Evolutionary conservation across 331 rosid species (phyloP).

Genomic region (Phaseolus coccineus): DNA sequence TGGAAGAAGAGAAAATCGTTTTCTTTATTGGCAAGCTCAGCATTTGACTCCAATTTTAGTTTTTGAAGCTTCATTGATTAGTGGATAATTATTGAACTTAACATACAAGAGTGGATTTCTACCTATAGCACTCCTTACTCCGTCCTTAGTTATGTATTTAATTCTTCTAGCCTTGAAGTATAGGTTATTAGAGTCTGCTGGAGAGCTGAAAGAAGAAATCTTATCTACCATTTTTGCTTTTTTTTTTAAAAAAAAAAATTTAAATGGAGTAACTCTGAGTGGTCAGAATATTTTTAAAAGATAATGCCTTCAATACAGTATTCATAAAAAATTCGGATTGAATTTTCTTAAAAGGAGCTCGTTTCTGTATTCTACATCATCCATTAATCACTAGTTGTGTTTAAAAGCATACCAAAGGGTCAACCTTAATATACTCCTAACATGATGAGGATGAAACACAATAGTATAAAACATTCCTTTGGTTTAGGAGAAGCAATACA

Average conservation of each 20-base stretch:
- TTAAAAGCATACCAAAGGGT: slow-evolving; percentile 15
- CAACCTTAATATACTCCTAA: slow-evolving; percentile 2
- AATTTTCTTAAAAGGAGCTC: slow-evolving; percentile 10
- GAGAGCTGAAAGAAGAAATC: slow-evolving; percentile 1
- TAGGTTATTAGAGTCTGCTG: neutral
- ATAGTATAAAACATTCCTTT: no score
- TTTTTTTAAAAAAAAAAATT: neutral
- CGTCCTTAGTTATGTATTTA: neutral
- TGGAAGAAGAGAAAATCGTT: slow-evolving; percentile 31
- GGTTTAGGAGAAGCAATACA: neutral
- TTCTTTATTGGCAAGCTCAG: slow-evolving; percentile 18
- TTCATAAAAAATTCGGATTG: neutral
- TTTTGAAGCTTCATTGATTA: neutral
- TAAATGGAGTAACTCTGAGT: neutral
- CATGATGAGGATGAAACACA: neutral
- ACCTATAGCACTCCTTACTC: neutral
- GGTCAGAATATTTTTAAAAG: no score
- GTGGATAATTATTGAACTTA: neutral
- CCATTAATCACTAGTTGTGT: slow-evolving; percentile 12
- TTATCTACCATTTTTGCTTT: neutral
- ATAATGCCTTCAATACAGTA: neutral
- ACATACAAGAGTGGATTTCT: slow-evolving; percentile 7
- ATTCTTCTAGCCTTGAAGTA: neutral
- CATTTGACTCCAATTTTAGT: neutral
- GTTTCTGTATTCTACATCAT: neutral